Evolutionary conservation across 108 stramenopile genomes (phyloP).

Genomic region (Cyclotella sp.): DNA sequence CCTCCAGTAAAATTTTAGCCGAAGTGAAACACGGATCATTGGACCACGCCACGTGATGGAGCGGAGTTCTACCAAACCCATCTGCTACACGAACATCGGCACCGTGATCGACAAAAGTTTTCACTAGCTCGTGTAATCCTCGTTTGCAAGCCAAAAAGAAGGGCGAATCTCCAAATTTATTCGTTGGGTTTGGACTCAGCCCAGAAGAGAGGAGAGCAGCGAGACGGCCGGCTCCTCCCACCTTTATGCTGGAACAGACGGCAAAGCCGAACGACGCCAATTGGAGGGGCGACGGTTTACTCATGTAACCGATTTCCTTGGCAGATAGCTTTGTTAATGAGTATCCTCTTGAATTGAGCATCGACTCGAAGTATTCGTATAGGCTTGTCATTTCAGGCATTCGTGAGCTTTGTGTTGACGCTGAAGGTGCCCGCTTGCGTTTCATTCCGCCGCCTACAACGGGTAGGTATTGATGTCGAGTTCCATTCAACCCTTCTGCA

Average conservation of each 20-base stretch:
- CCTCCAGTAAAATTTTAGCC: constrained; percentile 25
- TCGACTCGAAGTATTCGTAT: constrained; percentile 35
- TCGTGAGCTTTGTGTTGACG: background rate
- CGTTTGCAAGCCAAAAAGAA: constrained; percentile 53
- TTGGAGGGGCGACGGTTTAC: constrained; percentile 41
- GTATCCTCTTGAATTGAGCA: constrained; percentile 39
- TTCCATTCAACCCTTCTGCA: background rate
- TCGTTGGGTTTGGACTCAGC: constrained; percentile 48
- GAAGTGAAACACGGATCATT: constrained; percentile 34
- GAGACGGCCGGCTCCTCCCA: constrained; percentile 36
- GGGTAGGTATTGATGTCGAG: background rate
- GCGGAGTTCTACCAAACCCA: constrained; percentile 50
- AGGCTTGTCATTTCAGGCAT: constrained; percentile 14
- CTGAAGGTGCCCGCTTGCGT: background rate
- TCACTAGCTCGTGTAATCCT: constrained; percentile 27
- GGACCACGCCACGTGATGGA: constrained; percentile 53
- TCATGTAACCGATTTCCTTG: constrained; percentile 35
- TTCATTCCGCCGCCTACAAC: background rate
- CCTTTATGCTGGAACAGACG: constrained; percentile 42
- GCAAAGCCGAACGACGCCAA: constrained; percentile 46
- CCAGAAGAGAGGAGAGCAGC: constrained; percentile 40
- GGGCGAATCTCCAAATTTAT: constrained; percentile 55
- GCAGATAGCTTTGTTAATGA: constrained; percentile 19
- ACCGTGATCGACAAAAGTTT: constrained; percentile 44
- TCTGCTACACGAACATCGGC: constrained; percentile 49